Evolutionary conservation across 2,329 filamentous ascomycete genomes (phyloP).

Genomic region (Trichothecium roseum): DNA sequence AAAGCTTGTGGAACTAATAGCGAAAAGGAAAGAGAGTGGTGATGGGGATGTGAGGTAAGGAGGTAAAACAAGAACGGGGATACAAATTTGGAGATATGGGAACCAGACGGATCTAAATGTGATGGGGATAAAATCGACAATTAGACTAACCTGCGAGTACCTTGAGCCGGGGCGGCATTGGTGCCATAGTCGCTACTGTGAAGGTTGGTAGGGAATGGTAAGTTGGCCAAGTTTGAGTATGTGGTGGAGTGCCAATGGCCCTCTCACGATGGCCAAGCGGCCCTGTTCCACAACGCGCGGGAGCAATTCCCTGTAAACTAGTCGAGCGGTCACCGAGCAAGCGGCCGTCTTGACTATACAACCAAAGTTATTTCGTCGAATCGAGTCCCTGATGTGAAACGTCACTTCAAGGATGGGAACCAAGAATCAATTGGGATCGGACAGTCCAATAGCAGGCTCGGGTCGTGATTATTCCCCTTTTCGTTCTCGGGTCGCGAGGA

Average conservation of each 20-base stretch:
- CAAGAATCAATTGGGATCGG: no score
- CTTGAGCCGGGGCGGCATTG: slow-evolving; percentile 48
- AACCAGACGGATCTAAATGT: slow-evolving; percentile 4
- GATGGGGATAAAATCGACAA: slow-evolving; percentile 3
- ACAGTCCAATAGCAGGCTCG: no score
- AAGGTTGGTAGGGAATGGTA: slow-evolving; percentile 21
- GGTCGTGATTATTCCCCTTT: no score
- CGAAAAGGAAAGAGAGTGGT: slow-evolving; percentile 5
- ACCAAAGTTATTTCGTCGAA: no score
- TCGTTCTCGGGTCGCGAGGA: no score
- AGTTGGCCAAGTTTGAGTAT: slow-evolving; percentile 11
- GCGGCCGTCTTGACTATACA: no score
- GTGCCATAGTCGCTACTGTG: slow-evolving; percentile 41
- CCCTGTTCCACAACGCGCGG: slow-evolving; percentile 17
- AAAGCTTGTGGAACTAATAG: not conserved
- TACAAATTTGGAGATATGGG: not conserved
- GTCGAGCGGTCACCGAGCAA: no score
- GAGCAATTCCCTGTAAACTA: not conserved
- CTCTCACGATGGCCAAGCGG: slow-evolving; percentile 22
- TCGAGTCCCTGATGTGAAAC: no score
- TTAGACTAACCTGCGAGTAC: slow-evolving; percentile 47
- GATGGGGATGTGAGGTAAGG: slow-evolving; percentile 8
- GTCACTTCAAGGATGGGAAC: no score
- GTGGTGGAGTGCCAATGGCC: slow-evolving; percentile 13
- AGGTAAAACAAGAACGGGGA: slow-evolving; percentile 4